Conservation (phyloP, 257 asterid species). For the Knoxia roxburghii region DNA sequence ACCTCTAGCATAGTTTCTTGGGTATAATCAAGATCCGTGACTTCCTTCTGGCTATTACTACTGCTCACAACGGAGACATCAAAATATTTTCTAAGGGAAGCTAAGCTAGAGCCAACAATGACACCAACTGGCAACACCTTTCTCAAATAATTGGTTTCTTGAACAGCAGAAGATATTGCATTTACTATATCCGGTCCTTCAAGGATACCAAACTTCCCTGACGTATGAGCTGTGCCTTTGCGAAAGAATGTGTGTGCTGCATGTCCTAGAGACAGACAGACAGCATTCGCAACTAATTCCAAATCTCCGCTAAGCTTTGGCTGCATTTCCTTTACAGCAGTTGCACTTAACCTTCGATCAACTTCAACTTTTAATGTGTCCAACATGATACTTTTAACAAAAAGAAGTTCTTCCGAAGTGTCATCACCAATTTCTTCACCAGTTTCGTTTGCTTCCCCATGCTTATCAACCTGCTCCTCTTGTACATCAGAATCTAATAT, state of each 20-base stretch:
- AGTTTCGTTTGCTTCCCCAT: constrained; percentile 18
- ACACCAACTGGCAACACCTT: constrained; percentile 80
- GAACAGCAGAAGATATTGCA: constrained; percentile 61
- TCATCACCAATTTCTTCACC: constrained; percentile 26
- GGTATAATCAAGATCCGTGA: constrained; percentile 24
- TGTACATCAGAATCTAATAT: constrained; percentile 48
- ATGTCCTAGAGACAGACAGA: constrained; percentile 47
- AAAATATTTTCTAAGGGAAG: constrained; percentile 62
- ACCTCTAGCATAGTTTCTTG: constrained; percentile 24
- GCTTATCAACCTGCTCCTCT: constrained; percentile 32
- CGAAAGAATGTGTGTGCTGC: constrained; percentile 19
- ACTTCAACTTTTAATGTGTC: constrained; percentile 72
- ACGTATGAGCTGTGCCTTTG: constrained; percentile 23
- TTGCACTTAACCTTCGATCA: constrained; percentile 51
- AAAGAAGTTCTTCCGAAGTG: constrained; percentile 24
- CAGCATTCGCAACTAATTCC: constrained; percentile 66
- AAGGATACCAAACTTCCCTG: constrained; percentile 39
- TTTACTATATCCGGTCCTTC: constrained; percentile 50
- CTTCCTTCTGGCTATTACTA: constrained; percentile 32
- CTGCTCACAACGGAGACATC: constrained; percentile 43
- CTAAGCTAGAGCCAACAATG: constrained; percentile 77
- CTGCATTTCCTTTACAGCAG: constrained; percentile 52
- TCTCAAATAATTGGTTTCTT: constrained; percentile 56
- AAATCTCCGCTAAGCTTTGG: constrained; percentile 60
- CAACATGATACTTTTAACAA: constrained; percentile 46